Base-by-base conservation (phyloP, 2,329 filamentous ascomycete genomes). In the Sporothrix inflata region DNA sequence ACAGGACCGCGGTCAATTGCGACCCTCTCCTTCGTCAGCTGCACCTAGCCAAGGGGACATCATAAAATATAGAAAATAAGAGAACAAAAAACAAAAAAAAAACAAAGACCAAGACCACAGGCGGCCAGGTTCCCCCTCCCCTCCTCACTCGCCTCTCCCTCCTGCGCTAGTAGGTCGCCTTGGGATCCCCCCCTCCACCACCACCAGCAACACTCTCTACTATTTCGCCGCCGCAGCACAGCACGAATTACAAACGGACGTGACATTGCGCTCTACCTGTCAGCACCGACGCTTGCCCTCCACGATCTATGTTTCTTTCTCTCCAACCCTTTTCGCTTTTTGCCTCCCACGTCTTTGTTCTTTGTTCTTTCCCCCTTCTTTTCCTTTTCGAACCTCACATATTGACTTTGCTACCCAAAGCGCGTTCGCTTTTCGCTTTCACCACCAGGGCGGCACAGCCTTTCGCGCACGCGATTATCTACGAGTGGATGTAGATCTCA, bases 401-500 rank as follows among this genome's bases (percentile, higher is more conserved):
- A 66, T 47, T 49, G 65, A 34, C 11, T 24, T 47, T 60, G 38
- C 51, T 38, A 42, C 51, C 16, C 24, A 27, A 45, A 45, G 42
- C n/a, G 57, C 68, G 16, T 40, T 53, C 51, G 38, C 51, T 6
- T 47, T 30, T 53, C 30, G 45, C 30, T 14, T 53, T 49, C 21
- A 34, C 38, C 51, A 38, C 27, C 27, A 60, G 40, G 51, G 30
- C 69, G 24, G 27, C 47, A 57, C 38, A 63, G 4, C 53, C 24
- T 11, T 38, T 16, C n/a, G 71, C 66, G 55, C 61, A n/a, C 70
- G 53, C 40, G 24, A 45, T 57, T 38, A 9, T 34, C 49, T 38
- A 69, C 51, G 42, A 70, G 69, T 74, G 71, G 65, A 74, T 74
- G 74, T 70, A 70, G 69, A 65, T 65, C 73, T 42, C 68, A 70